Evolutionary conservation across 306 rosid species (phyloP).

Genomic region (Ormosia semicastrata): DNA sequence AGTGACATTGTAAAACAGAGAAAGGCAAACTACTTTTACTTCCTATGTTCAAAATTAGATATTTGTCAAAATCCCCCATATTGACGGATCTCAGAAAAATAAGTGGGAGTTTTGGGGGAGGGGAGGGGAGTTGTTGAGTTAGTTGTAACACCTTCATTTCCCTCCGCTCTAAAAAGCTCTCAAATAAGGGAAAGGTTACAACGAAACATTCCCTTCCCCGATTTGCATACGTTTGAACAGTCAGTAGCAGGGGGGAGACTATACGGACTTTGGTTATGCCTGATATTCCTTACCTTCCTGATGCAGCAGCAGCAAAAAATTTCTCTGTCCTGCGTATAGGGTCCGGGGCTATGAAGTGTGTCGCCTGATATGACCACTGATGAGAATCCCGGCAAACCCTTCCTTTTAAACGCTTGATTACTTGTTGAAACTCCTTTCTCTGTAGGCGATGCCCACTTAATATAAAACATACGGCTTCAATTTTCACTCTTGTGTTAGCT

Average conservation of each 20-base stretch:
- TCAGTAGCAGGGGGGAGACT: neutral
- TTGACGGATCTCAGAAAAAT: neutral
- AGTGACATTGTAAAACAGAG: neutral
- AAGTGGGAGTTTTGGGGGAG: neutral
- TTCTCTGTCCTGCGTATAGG: slow-evolving; percentile 87
- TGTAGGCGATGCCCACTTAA: slow-evolving; percentile 73
- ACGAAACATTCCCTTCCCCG: neutral
- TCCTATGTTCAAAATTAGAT: neutral
- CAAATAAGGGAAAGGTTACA: too few species aligned
- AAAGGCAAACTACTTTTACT: neutral
- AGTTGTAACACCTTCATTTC: neutral
- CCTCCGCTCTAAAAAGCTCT: neutral
- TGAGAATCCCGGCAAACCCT: slow-evolving; percentile 83
- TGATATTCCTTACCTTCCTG: slow-evolving; percentile 68
- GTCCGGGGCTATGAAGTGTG: slow-evolving; percentile 78
- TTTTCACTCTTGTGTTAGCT: slow-evolving; percentile 31
- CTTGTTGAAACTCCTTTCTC: slow-evolving; percentile 78
- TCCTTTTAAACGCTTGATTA: slow-evolving; percentile 74
- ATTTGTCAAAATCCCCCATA: neutral
- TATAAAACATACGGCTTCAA: slow-evolving; percentile 62
- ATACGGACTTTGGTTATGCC: neutral
- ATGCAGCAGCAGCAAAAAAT: slow-evolving; percentile 92
- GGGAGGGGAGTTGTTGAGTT: neutral
- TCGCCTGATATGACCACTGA: slow-evolving; percentile 97
- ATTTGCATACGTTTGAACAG: neutral